Evolutionary conservation across 805 yeast genomes (phyloP), one percentile per base, ranked within the genome.

Genomic region (Kuraishia floccosa): DNA sequence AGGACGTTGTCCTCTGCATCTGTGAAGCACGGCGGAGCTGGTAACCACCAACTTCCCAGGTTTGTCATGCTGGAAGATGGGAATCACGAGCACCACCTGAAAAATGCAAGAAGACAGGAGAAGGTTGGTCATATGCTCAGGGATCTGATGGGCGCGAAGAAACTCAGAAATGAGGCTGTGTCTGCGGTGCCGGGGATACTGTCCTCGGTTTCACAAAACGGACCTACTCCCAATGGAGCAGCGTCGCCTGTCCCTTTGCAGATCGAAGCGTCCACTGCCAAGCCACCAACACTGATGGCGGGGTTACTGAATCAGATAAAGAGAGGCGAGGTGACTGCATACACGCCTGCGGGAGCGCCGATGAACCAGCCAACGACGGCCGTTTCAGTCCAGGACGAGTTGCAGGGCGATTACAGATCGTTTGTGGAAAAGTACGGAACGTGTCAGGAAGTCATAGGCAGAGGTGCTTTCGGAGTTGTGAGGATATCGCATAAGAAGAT

Each of bases 381-480:
- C 5, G 28, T 39, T 7, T 19, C 25, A 11, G 31, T 29, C 25
- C 15, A 29, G 10, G 23, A 24, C 15, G 27, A 16, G 6, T 18
- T 12, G 24, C 14, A 16, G 14, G 17, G 8, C 4, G 31, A 30
- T 12, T 17, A 12, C n/a, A 47, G 73, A 29, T 72, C 87, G 7
- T 80, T 89, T 51, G 79, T 75, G 6, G 87, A 86, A 43, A 82
- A 87, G 50, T 89, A 89, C 52, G 98, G 98, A 26, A 69, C 81
- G 31, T 89, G 97, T 52, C 95, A 85, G 54, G 97, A 89, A 51
- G 83, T 87, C 29, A 72, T 91, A 39, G 98, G 98, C 17, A 70
- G 82, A 31, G 97, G 97, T 14, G 76, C 96, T 0, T 89, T 82
- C 60, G 98, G 98, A 13, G 84, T 85, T 28, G 97, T 89, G 14